Base-by-base conservation (phyloP, 108 stramenopile genomes). In the Skeletonema potamos region DNA sequence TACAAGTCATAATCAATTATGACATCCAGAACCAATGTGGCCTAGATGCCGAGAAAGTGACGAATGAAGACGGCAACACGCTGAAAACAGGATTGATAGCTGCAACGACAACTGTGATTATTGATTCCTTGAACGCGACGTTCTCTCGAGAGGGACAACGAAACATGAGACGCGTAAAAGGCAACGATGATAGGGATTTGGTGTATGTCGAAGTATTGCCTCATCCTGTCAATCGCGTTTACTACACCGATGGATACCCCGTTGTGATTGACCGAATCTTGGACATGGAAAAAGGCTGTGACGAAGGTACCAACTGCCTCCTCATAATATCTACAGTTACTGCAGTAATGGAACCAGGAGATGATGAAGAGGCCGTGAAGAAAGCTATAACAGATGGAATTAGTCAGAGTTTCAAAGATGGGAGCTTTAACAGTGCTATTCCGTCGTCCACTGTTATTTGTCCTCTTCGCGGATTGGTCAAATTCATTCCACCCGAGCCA, bases 91-190 rank as follows among this genome's bases (percentile, higher is more conserved):
- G 83, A 3, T 59, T 89, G n/a, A 69, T 84, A 37, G 74, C 68
- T 17, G 86, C 86, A 30, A 85, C 84, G 27, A 62, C 68, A 9
- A 64, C 27, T 17, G 61, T 78, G 2, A 69, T 77, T 1, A 82
- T 84, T 73, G 27, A 70, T 0, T 82, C 76, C 29, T 62, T 89
- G 61, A 89, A 89, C 28, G 54, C 41, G 60, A 87, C 85, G 9
- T 85, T 71, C 58, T 83, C 83, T 43, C 56, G 70, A 28, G 59
- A 29, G 10, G 60, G 66, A 13, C 36, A 46, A 58, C 28, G 39
- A 28, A 32, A 46, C n/a, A 64, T 44, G 43, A 46, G 29, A 55
- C 17, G 18, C 36, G 24, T 27, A 3, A 2, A 54, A 22, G 29
- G 27, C 7, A 51, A 51, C 41, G 26, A 15, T 27, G 62, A 29